Evolutionary conservation across 2,329 filamentous ascomycete species (phyloP), one percentile per base, ranked within the genome.

Genomic region (Tetracladium maxilliforme): DNA sequence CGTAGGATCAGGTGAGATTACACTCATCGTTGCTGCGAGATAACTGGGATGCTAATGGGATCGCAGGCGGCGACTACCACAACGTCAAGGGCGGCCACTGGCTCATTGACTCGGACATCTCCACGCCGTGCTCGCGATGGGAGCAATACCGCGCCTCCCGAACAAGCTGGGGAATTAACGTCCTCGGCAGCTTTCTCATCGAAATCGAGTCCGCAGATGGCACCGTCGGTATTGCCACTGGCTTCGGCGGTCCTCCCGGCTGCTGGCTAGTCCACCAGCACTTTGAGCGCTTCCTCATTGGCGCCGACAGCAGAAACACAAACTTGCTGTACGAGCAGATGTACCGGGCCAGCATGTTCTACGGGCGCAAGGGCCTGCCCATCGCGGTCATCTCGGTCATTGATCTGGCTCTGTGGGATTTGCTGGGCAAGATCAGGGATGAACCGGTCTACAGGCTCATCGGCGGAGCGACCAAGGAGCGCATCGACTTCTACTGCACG

Each of bases 331-430:
- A 92, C 47, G 86, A 94, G 58, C 83, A 92, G 50, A 93, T 94
- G 86, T 94, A 93, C 60, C 74, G 84, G 31, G 80, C 68, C 3
- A 92, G 83, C 38, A 92, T 93, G 81, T 94, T 93, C 61, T 94
- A 94, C 45, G 86, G 86, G 33, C 76, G 86, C 37, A 94, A 94
- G 52, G 86, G 86, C 23, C 70, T 94, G 3, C 79, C 86, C 3
- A 69, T 87, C 8, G 86, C 86, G 26, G 77, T 92, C 43, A 94
- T 94, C 44, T 92, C 83, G 3, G 86, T 93, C 35, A 90, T 94
- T 42, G 86, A 94, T 44, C 65, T 94, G 21, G 86, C 86, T 5
- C 54, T 94, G 20, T 94, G 86, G 86, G 86, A 94, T 58, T 61
- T 94, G 21, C 57, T 92, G 5, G 86, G 86, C 37, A 93, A 94